Base-by-base conservation (phyloP, 192 early-diverging fungal genomes). In the Rhizophagus clarus region DNA sequence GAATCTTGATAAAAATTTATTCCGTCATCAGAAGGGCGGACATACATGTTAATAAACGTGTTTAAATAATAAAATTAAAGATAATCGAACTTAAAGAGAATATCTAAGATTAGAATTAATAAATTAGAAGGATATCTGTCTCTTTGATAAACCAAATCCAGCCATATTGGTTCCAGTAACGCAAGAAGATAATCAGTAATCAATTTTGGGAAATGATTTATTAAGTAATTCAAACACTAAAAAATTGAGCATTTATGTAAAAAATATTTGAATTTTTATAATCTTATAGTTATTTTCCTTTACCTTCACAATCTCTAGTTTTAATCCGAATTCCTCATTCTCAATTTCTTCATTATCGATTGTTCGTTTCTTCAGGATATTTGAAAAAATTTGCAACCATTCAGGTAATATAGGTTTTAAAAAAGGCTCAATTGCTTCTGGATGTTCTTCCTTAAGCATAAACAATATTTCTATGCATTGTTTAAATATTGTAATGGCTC, bases 381-480 rank as follows among this genome's bases (percentile, higher is more conserved):
- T 79, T 15, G 90, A 80, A 69, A 97, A 95, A 5, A 87, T 87
- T 15, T 90, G 85, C 81, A 93, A 88, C 97, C 97, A 98, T 61
- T 91, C 85, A 22, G 89, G 87, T 45, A 97, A 85, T 61, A 96
- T 87, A 0, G 96, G 95, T 3, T 62, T 76, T 40, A 96, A 83
- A 67, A 94, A 95, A 4, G 87, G 86, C 40, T 90, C 87, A 3
- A 92, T 90, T 63, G 89, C 90, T 8, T 90, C 83, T 4, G 93
- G 92, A 81, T 94, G 92, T 51, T 93, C 93, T 40, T 90, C 90
- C 45, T 95, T 91, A 68, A 97, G 90, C 69, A 90, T 94, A 76
- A 90, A 89, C 34, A 97, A 81, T 85, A 95, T 96, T 76, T 96
- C 94, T 11, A 97, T 85, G 74, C 94, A 95, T 72, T 94, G 93